Base-by-base conservation (phyloP, 2,329 filamentous ascomycete species). In the Fusarium musae region DNA sequence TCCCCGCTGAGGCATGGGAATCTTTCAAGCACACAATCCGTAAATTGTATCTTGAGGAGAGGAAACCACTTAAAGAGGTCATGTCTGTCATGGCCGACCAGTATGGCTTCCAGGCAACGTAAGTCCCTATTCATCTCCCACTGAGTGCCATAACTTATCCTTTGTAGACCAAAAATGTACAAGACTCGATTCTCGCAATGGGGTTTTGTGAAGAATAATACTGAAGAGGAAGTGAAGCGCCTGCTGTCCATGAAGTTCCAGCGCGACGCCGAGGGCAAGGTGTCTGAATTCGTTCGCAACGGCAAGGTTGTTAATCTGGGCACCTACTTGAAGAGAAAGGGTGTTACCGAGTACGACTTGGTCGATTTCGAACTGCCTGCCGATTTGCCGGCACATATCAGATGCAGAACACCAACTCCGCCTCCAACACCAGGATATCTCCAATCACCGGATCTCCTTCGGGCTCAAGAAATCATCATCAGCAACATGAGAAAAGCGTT, bases 141-240 rank as follows among this genome's bases (percentile, higher is more conserved):
- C 9, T 8, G 21, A 17, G 52, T 19, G 26, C 32, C 47, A 49
- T 67, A 52, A 59, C 76, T 80, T 54, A 69, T 47, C 36, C 15
- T 36, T 28, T 10, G 8, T 54, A 87, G 86, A 23, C 85, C 86
- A 23, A 87, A 87, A 71, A 88, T 88, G 86, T 88, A 88, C 78
- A 88, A 88, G 75, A 87, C 86, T n/a, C 81, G 86, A 30, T 87
- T 87, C 73, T 86, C 86, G 19, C 85, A 87, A 69, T 88, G 86
- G 86, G 86, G 86, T 1, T 88, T 88, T 69, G 86, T 85, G 44
- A 88, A 88, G 79, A 87, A 88, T 66, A 87, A 87, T 69, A 87
- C 85, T 46, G 86, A 87, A 65, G 85, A 87, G 32, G 86, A 87
- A 63, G 85, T 87, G 12, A 86, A 87, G 75, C 81, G 83, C 23